Conservation (phyloP, 345 rosid genomes). For the Acer negundo region DNA sequence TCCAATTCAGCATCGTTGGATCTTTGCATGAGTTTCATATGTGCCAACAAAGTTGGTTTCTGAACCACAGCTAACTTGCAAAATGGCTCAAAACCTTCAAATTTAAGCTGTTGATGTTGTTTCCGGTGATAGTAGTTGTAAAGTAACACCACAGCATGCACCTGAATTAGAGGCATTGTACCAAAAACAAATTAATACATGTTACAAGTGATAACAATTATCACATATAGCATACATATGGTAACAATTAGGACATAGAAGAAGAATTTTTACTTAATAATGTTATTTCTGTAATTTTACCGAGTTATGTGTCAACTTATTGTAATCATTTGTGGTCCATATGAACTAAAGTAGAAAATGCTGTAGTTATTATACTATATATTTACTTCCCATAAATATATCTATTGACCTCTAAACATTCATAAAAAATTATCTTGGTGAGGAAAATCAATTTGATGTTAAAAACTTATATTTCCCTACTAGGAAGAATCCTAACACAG, state of each 20-base stretch:
- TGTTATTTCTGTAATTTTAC: neutral
- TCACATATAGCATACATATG: neutral
- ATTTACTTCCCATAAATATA: neutral
- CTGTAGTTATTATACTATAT: neutral
- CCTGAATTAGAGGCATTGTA: constrained; percentile 39
- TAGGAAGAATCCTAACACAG: neutral
- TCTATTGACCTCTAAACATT: neutral
- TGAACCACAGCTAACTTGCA: constrained; percentile 57
- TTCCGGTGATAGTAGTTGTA: constrained; percentile 75
- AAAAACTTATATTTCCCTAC: neutral
- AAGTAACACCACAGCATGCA: constrained; percentile 69
- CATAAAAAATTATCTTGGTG: neutral
- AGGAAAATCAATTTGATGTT: neutral
- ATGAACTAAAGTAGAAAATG: neutral
- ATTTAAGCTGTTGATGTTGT: constrained; percentile 50
- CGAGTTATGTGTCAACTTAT: neutral
- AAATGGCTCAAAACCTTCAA: constrained; percentile 56
- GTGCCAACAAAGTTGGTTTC: constrained; percentile 50
- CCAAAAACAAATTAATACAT: neutral
- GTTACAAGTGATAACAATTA: neutral
- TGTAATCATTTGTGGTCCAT: neutral
- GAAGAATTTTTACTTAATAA: neutral
- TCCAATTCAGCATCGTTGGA: constrained; percentile 32
- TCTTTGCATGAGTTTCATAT: constrained; percentile 48
- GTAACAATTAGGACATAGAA: neutral